phyloP scores from a whole-genome alignment of 768 basidiomycete species.

The Vararia minispora region DNA sequence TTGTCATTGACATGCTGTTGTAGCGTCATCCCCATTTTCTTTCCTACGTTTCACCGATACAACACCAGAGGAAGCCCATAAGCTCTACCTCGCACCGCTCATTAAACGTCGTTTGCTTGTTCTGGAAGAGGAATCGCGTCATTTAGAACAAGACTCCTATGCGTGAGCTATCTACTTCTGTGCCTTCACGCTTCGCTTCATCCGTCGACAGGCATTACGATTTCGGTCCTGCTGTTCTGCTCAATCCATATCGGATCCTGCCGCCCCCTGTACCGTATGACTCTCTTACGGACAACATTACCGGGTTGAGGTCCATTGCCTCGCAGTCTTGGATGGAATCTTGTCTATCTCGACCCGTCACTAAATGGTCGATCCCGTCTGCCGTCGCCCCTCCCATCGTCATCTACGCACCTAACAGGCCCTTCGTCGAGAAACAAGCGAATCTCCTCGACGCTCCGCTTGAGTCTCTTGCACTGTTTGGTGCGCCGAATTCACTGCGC shows the following conservation, averaged over 20 bases:
- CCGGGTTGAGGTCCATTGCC: constrained; percentile 60
- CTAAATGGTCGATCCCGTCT: constrained; percentile 81
- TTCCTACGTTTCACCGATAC: constrained; percentile 65
- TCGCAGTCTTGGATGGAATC: constrained; percentile 56
- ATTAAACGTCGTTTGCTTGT: constrained; percentile 44
- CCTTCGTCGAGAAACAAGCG: constrained; percentile 64
- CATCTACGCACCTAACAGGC: constrained; percentile 61
- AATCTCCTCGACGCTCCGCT: constrained; percentile 54
- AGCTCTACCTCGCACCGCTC: constrained; percentile 46
- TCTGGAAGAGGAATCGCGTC: constrained; percentile 30
- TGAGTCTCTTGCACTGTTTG: constrained; percentile 72
- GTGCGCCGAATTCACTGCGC: constrained; percentile 56
- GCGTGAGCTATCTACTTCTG: constrained; percentile 24
- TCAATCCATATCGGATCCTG: constrained; percentile 27
- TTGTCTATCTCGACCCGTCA: constrained; percentile 65
- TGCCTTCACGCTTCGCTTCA: not conserved
- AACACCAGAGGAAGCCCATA: constrained; percentile 54
- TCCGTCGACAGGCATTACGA: constrained; percentile 35
- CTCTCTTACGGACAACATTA: too few species aligned
- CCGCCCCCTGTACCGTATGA: constrained; percentile 19
- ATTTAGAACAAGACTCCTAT: constrained; percentile 30
- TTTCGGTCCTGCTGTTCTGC: constrained; percentile 31
- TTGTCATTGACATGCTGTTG: constrained; percentile 6
- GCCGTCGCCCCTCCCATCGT: constrained; percentile 78
- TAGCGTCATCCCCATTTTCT: constrained; percentile 52